Evolutionary conservation across 768 basidiomycete species (phyloP), one percentile per base, ranked within the genome.

Genomic region (Sporobolomyces phaffii): DNA sequence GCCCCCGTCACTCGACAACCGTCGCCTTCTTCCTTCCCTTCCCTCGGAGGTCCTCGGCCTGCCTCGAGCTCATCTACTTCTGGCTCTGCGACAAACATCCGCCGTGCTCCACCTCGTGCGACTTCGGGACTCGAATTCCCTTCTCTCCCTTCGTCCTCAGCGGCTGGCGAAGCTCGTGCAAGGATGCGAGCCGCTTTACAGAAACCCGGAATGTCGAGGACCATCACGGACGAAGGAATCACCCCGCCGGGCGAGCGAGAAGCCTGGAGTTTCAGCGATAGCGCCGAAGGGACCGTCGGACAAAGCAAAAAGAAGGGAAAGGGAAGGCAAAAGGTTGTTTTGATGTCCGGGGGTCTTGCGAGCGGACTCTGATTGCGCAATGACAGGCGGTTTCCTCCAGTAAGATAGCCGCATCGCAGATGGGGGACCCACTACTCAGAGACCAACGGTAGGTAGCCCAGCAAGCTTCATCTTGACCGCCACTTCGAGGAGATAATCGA

Each of bases 401-500:
- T n/a, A n/a, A n/a, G n/a, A n/a, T n/a, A n/a, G n/a, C n/a, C n/a
- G n/a, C n/a, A n/a, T n/a, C n/a, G n/a, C n/a, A n/a, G n/a, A n/a
- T n/a, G n/a, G n/a, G n/a, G n/a, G n/a, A n/a, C n/a, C n/a, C n/a
- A n/a, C n/a, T n/a, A n/a, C 38, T 43, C 24, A 58, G 7, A 72
- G 52, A 1, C 73, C 73, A 10, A 56, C 66, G 8, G 64, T 64
- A 34, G 62, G 33, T 48, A 74, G 40, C 2, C 74, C 74, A 3
- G 74, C 74, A 3, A 73, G 59, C 20, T 59, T 54, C 72, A 74
- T 73, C 72, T 73, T 73, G 59, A 90, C 88, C 15, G 84, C 87
- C 54, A 92, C 85, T 76, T 93, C 91, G 72, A 92, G 90, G 22
- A 93, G 81, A 78, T 92, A 93, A 76, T 93, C 91, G 34, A 92